Conservation (phyloP, 768 basidiomycete species). For the Rhodotorula diobovata region DNA sequence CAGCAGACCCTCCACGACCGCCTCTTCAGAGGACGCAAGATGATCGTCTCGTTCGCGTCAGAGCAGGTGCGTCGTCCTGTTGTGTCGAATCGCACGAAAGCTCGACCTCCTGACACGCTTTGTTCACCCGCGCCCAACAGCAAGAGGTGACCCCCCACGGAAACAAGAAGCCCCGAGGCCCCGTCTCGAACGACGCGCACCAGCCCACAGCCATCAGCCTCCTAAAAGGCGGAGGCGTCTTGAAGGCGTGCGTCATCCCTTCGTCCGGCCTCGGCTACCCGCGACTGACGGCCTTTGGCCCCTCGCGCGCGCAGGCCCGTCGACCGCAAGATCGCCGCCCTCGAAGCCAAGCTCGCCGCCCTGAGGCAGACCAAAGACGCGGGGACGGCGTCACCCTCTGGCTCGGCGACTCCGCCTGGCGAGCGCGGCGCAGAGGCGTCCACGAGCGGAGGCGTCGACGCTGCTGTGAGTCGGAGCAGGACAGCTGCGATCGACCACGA, state of each 20-base stretch:
- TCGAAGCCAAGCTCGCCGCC: constrained; percentile 89
- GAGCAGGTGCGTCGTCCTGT: constrained; percentile 58
- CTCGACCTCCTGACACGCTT: background rate
- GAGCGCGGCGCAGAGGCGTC: background rate
- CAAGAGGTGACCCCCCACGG: background rate
- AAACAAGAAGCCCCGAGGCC: constrained; percentile 8
- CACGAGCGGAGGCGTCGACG: background rate
- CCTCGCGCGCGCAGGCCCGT: constrained; percentile 55
- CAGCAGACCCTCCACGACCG: constrained; percentile 68
- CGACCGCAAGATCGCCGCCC: constrained; percentile 80
- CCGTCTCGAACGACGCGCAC: constrained; percentile 52
- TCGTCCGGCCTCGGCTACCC: background rate
- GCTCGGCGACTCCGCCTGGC: background rate
- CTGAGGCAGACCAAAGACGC: constrained; percentile 47
- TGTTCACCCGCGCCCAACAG: background rate
- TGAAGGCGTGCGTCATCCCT: constrained; percentile 53
- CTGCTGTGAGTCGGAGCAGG: too few species aligned
- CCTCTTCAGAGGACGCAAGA: constrained; percentile 75
- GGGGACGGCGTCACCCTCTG: background rate
- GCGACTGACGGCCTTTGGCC: background rate
- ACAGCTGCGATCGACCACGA: constrained; percentile 5
- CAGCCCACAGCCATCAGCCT: constrained; percentile 83
- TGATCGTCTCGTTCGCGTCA: constrained; percentile 78
- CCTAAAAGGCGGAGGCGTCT: constrained; percentile 63
- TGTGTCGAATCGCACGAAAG: constrained; percentile 45